Conservation (phyloP, 805 yeast species). For the Middelhovenomyces tepae region DNA sequence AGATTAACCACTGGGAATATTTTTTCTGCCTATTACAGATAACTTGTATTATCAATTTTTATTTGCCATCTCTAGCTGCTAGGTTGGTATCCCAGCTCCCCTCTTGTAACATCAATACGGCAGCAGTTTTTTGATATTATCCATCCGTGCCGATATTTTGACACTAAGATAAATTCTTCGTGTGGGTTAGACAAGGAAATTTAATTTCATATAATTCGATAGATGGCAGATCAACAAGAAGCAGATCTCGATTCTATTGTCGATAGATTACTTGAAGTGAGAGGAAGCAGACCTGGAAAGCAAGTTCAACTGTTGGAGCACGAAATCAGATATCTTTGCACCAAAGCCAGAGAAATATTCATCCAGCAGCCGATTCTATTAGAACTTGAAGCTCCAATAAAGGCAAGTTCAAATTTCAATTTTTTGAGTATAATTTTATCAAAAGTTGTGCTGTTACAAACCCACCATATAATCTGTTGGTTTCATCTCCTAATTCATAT, state of each 20-base stretch:
- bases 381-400: conserved; percentile 96
- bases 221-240: conserved; percentile 44
- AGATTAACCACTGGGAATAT: no score
- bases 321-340: conserved; percentile 91
- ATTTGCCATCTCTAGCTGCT: no score
- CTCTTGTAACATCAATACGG: no score
- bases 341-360: conserved; percentile 96
- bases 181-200: no score
- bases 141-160: no score
- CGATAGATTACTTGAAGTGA: conserved; percentile 91
- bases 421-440: background rate
- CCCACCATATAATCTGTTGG: background rate
- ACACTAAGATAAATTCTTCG: no score
- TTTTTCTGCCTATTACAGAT: no score
- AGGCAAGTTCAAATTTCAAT: conserved; percentile 41
- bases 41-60: no score
- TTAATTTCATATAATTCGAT: no score
- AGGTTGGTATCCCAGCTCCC: no score
- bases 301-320: conserved; percentile 89
- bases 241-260: conserved; percentile 96
- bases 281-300: conserved; percentile 98
- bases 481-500: no score
- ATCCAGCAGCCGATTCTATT: conserved; percentile 94
- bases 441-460: background rate
- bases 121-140: no score